Conservation (phyloP, 148 eudicot genomes). For the Hydrangea macrophylla region DNA sequence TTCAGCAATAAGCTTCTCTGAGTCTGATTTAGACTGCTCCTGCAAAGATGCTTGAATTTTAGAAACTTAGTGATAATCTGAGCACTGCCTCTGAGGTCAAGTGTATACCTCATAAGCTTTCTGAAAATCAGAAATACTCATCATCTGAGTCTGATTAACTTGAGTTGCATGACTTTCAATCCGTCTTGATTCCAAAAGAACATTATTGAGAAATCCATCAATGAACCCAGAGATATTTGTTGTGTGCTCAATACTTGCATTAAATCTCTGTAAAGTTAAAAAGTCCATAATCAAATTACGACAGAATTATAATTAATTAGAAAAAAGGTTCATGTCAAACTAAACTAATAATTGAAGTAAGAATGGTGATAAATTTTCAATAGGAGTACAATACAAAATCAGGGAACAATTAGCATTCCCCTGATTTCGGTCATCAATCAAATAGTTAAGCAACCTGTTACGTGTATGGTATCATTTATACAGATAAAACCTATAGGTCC, state of each 20-base stretch:
- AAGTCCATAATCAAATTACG: no score
- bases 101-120: constrained; percentile 66
- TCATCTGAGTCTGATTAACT: constrained; percentile 59
- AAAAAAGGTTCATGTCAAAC: background rate
- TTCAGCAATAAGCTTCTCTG: constrained; percentile 85
- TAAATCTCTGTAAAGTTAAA: constrained; percentile 57
- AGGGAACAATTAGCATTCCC: background rate
- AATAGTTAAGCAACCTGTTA: background rate
- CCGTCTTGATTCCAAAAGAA: constrained; percentile 54
- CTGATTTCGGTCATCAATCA: background rate
- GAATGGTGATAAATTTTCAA: background rate
- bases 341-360: background rate
- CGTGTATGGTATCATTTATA: background rate
- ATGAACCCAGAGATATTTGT: constrained; percentile 57
- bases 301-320: no score
- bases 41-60: constrained; percentile 20
- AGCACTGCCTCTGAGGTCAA: background rate
- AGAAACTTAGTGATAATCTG: background rate
- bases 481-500: background rate
- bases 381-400: background rate
- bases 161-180: constrained; percentile 63
- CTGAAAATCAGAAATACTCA: constrained; percentile 65
- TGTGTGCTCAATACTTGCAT: constrained; percentile 48
- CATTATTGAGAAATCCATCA: constrained; percentile 52
- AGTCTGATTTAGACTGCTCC: constrained; percentile 78